Base-by-base conservation (phyloP, 2,329 filamentous ascomycete genomes). In the Cordyceps fumosorosea region DNA sequence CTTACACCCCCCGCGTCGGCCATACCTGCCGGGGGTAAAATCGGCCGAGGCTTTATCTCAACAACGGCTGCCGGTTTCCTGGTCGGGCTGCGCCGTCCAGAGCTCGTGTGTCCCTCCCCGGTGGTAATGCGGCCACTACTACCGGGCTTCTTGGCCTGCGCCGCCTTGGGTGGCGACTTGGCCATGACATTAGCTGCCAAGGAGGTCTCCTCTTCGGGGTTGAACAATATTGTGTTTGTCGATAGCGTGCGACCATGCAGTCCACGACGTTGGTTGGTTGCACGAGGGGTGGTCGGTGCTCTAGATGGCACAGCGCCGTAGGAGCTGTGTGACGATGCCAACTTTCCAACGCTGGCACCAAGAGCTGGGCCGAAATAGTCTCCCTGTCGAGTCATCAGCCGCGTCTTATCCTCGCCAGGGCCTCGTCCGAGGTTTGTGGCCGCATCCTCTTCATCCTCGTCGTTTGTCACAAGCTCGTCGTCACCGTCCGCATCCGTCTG, bases 401-500 rank as follows among this genome's bases (percentile, higher is more conserved):
- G 68, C 62, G 65, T 65, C 29, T 66, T 68, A 18, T 67, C 66
- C n/a, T 67, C 69, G 60, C 66, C 66, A 47, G 67, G 66, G 57
- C 72, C 72, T 62, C 76, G 71, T 20, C 69, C 71, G n/a, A 70
- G 72, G 66, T 81, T 76, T 66, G 77, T 77, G 16, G 70, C 74
- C 18, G 80, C 78, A 56, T 85, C 81, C 61, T 84, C 83, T 48
- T 88, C 83, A 37, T 87, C 85, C 62, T 93, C 89, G 62, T 91
- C 89, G 62, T 92, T 90, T 3, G 89, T 93, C 14, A 90, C 83
- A n/a, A 93, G 78, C 73, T 97, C 93, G 68, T 96, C 93, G 69
- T 97, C 93, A 0, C 91, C 91, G 70, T 96, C 91, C 7, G 88
- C 90, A 69, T 95, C 91, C 0, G 90, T 92, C 63, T 92, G 86